Conservation (phyloP, 345 rosid species). For the Eucalyptus camaldulensis region DNA sequence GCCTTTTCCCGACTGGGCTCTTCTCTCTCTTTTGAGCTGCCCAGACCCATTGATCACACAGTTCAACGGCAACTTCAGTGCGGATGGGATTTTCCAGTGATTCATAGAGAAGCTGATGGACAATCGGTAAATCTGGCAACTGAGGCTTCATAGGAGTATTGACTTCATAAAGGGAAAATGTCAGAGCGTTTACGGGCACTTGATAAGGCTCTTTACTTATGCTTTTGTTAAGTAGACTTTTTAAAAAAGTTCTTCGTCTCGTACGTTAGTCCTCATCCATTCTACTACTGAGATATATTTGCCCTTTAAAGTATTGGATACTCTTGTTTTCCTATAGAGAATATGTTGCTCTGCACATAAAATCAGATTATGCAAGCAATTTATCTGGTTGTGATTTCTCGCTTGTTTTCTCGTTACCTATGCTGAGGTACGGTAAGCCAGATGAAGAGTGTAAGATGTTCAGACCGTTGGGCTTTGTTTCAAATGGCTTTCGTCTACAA, state of each 20-base stretch:
- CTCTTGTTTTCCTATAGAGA: not conserved
- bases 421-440: not conserved
- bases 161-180: not conserved
- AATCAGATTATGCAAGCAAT: not conserved
- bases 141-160: not conserved
- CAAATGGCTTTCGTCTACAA: not conserved
- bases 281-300: not conserved
- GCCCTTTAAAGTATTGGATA: not conserved
- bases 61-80: not conserved
- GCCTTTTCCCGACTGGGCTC: not conserved
- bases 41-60: not conserved
- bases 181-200: not conserved
- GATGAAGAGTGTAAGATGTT: not conserved
- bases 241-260: not conserved
- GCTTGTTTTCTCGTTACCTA: not conserved
- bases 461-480: not conserved
- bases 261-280: not conserved
- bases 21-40: not conserved
- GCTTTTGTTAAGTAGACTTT: not conserved
- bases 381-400: not conserved
- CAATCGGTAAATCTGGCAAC: not conserved
- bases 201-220: not conserved
- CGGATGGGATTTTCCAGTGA: not conserved
- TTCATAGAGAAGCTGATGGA: not conserved
- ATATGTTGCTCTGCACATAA: not conserved